These are phyloP conservation scores for Boletus sp. DNA, from an alignment of 1,284 basidiomycete genomes.

Conservation along the genomic window DNA sequence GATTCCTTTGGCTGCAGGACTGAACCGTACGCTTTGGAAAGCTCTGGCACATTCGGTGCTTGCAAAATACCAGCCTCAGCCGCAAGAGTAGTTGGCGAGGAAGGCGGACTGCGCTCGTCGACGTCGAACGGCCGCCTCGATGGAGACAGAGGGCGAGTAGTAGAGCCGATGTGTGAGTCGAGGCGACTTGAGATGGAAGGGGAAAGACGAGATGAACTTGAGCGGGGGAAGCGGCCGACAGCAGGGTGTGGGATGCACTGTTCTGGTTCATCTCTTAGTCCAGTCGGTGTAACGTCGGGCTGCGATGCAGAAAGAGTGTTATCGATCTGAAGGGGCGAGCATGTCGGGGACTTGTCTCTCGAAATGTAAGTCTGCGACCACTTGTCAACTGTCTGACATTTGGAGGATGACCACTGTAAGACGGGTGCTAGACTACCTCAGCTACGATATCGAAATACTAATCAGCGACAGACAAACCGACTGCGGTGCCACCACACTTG, in stretches of 20 bases:
- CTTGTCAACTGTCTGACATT: slow-evolving; percentile 51
- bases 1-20: slow-evolving; percentile 76
- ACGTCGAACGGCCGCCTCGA: slow-evolving; percentile 45
- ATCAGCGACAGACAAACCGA: slow-evolving; percentile 52
- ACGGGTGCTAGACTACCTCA: slow-evolving; percentile 53
- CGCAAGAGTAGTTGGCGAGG: slow-evolving; percentile 30
- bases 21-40: slow-evolving; percentile 80
- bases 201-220: slow-evolving; percentile 36
- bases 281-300: slow-evolving; percentile 10
- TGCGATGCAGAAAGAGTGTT: slow-evolving; percentile 15
- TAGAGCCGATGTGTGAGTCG: slow-evolving; percentile 57
- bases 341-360: slow-evolving; percentile 44
- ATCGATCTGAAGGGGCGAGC: slow-evolving; percentile 24
- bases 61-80: slow-evolving; percentile 57
- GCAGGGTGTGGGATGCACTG: slow-evolving; percentile 25
- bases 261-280: slow-evolving; percentile 3
- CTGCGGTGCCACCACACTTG: slow-evolving; percentile 73
- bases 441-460: slow-evolving; percentile 3
- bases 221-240: slow-evolving; percentile 50
- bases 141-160: slow-evolving; percentile 55
- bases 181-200: slow-evolving; percentile 46
- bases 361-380: slow-evolving; percentile 78
- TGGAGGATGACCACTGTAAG: slow-evolving; percentile 58
- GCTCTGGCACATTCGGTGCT: slow-evolving; percentile 55
- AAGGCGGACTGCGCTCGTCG: slow-evolving; percentile 35